Conservation (phyloP, 257 asterid species). For the Misopates orontium region DNA sequence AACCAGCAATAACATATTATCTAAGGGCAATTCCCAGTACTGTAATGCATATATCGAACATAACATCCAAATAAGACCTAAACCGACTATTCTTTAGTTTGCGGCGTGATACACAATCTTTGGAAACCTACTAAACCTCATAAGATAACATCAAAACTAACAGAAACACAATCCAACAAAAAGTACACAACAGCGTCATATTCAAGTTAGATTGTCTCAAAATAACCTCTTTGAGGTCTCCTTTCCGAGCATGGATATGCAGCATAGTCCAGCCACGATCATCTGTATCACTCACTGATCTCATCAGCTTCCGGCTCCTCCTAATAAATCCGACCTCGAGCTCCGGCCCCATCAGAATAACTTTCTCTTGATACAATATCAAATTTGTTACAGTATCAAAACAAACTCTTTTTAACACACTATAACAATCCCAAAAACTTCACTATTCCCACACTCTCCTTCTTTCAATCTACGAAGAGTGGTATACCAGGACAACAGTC, state of each 20-base stretch:
- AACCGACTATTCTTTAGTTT: background rate
- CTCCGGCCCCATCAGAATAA: conserved; percentile 2
- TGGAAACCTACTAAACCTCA: background rate
- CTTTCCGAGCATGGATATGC: conserved; percentile 26
- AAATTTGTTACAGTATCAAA: background rate
- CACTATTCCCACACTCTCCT: background rate
- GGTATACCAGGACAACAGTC: no score
- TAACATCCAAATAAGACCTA: background rate
- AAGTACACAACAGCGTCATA: background rate
- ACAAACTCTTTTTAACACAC: background rate
- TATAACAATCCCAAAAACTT: background rate
- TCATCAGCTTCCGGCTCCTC: conserved; percentile 14
- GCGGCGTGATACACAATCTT: conserved; percentile 5
- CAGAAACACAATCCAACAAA: conserved; percentile 7
- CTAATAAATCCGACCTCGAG: conserved; percentile 8
- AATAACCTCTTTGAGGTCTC: conserved; percentile 19
- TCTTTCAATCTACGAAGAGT: background rate
- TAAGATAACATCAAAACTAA: background rate
- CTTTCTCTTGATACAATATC: background rate
- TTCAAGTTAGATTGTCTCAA: background rate
- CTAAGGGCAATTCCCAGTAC: no score
- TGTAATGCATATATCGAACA: no score
- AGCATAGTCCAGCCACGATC: conserved; percentile 28
- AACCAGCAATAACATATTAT: no score
- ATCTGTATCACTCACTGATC: conserved; percentile 2